These are phyloP conservation scores for Aphanomyces invadans DNA, from an alignment of 352 stramenopile genomes.

Conservation along the genomic window DNA sequence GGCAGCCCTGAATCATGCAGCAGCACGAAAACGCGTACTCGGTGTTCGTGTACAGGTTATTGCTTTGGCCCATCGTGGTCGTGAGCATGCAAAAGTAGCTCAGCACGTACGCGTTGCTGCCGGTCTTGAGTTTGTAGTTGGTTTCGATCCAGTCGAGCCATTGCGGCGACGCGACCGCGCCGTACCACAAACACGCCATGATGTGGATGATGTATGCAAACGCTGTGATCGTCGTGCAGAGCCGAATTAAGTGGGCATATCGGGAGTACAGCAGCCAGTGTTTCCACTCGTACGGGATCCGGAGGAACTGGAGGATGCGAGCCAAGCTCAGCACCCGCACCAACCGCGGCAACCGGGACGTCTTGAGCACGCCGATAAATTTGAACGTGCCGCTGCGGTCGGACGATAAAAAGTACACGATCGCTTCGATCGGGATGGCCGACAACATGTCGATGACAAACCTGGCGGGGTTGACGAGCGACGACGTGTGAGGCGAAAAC, in stretches of 20 bases:
- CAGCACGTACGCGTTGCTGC: slow-evolving; percentile 45
- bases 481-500: too few species aligned
- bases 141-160: slow-evolving; percentile 38
- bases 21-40: slow-evolving; percentile 69
- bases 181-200: slow-evolving; percentile 70
- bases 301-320: slow-evolving; percentile 58
- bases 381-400: slow-evolving; percentile 39
- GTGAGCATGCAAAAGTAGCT: slow-evolving; percentile 59
- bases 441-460: slow-evolving; percentile 69
- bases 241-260: slow-evolving; percentile 59
- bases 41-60: slow-evolving; percentile 51
- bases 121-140: slow-evolving; percentile 32
- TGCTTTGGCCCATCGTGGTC: slow-evolving; percentile 76
- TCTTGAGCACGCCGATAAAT: slow-evolving; percentile 57
- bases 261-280: slow-evolving; percentile 76
- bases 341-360: slow-evolving; percentile 49
- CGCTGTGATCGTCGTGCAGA: slow-evolving; percentile 51
- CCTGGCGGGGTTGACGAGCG: slow-evolving; percentile 29
- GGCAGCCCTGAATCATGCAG: slow-evolving; percentile 56
- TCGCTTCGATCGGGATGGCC: slow-evolving; percentile 60
- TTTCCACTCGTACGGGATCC: slow-evolving; percentile 58
- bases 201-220: slow-evolving; percentile 77
- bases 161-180: slow-evolving; percentile 27
- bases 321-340: slow-evolving; percentile 56
- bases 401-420: slow-evolving; percentile 44